Conservation (phyloP, 495 filamentous ascomycete species). For the Jackrogersella multiformis region DNA sequence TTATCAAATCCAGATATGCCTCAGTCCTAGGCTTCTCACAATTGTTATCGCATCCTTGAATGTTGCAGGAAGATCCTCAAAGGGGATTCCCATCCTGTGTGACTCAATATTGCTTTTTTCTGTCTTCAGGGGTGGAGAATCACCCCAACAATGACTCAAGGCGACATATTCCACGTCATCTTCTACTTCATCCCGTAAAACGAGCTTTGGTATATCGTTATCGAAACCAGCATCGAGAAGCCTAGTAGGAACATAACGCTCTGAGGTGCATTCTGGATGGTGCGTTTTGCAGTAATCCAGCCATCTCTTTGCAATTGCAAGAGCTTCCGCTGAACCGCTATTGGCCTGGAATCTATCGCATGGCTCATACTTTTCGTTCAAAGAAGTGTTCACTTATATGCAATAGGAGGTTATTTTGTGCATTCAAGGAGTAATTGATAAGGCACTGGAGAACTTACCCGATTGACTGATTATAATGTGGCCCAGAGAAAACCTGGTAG, state of each 20-base stretch:
- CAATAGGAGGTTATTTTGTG: not conserved
- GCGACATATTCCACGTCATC: not conserved
- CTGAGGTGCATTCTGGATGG: not conserved
- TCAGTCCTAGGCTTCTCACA: slow-evolving; percentile 14
- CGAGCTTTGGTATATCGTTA: not conserved
- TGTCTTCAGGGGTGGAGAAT: not conserved
- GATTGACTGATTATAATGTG: not conserved
- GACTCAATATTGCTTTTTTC: not conserved
- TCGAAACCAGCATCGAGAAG: not conserved
- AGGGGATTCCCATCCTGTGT: not conserved
- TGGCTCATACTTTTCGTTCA: not conserved
- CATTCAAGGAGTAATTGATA: too few species aligned
- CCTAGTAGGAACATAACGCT: not conserved
- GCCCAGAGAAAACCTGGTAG: not conserved
- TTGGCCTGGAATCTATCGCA: not conserved
- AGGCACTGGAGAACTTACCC: not conserved
- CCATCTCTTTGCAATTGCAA: not conserved
- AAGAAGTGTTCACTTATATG: not conserved
- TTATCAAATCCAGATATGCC: slow-evolving; percentile 50
- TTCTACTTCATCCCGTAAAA: not conserved
- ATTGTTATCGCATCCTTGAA: not conserved
- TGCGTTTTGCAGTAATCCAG: not conserved
- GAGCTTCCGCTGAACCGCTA: not conserved
- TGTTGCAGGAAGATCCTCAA: not conserved
- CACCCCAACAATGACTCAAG: slow-evolving; percentile 8